Percentiles rank a stretch among this genome's conserved stretches.
These are phyloP conservation scores for Drechslerella stenobrocha DNA, from an alignment of 2,329 filamentous ascomycete genomes.

Conservation along the genomic window DNA sequence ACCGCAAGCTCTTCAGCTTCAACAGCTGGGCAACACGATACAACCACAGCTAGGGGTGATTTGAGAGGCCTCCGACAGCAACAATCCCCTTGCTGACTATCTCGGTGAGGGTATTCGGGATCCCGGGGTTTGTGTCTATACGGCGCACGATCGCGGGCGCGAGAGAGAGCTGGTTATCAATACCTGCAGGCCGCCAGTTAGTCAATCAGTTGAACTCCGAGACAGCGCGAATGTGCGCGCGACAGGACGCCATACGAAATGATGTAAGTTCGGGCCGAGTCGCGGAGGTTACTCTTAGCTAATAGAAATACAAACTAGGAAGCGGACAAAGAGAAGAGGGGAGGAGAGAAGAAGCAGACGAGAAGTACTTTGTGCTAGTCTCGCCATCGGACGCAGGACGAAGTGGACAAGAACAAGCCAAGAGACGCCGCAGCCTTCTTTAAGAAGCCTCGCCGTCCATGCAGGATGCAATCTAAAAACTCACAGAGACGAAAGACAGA, in stretches of 20 bases:
- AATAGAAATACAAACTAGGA: constrained; percentile 13
- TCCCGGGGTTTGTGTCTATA: neutral
- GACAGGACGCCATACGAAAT: neutral
- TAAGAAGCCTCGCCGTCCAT: constrained; percentile 29
- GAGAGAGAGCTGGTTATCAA: neutral
- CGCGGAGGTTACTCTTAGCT: constrained; percentile 7
- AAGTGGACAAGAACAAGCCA: constrained; percentile 20
- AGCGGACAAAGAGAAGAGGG: no score
- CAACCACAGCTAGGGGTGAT: neutral
- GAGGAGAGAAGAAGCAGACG: constrained; percentile 2
- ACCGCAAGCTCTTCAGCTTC: neutral
- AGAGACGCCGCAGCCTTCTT: constrained; percentile 42
- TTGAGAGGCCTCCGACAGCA: neutral
- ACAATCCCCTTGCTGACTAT: neutral
- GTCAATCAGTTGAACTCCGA: neutral
- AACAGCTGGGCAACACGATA: neutral
- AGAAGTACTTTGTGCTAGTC: neutral
- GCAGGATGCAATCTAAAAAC: constrained; percentile 18
- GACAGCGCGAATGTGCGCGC: neutral
- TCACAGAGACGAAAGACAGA: neutral
- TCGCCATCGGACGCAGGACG: neutral
- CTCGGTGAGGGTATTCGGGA: neutral
- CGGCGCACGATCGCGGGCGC: neutral
- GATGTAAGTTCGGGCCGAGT: constrained; percentile 1
- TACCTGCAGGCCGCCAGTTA: neutral